Percentiles rank a stretch among this genome's conserved stretches.
Evolutionary conservation across 164 flowering plant species (phyloP).

Genomic region (Litsea cubeba): DNA sequence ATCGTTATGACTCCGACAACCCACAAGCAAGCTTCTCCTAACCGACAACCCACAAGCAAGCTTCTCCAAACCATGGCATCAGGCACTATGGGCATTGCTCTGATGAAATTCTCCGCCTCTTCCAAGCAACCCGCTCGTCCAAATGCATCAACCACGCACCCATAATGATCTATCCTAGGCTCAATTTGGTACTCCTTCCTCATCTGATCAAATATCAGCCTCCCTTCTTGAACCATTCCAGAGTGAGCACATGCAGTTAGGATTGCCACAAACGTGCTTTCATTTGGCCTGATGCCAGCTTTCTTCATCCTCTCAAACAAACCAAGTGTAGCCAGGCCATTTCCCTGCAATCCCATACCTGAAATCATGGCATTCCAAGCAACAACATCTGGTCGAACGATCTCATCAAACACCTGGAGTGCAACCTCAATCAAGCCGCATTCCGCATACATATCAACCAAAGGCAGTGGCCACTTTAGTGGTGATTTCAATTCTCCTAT

Average conservation of each 20-base stretch:
- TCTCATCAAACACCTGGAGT: conserved; percentile 15
- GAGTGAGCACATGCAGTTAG: background rate
- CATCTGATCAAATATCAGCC: background rate
- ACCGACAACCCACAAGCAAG: no score
- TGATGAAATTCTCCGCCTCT: background rate
- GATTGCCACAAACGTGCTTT: background rate
- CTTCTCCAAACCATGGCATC: conserved; percentile 2
- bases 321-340: background rate
- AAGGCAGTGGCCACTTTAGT: background rate
- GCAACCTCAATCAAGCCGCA: conserved; percentile 6
- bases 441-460: conserved; percentile 4
- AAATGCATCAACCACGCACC: conserved; percentile 1
- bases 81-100: background rate
- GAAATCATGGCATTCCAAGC: conserved; percentile 5
- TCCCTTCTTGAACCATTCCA: background rate
- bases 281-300: background rate
- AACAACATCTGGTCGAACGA: background rate
- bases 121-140: conserved; percentile 6
- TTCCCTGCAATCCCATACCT: background rate
- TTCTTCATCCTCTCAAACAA: background rate
- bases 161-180: conserved; percentile 6
- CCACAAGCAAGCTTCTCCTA: no score
- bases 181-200: background rate
- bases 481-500: conserved; percentile 12
- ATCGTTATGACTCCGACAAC: background rate